phyloP scores from a whole-genome alignment of 805 yeast genomes.

The Starmerella sirachaensis region DNA sequence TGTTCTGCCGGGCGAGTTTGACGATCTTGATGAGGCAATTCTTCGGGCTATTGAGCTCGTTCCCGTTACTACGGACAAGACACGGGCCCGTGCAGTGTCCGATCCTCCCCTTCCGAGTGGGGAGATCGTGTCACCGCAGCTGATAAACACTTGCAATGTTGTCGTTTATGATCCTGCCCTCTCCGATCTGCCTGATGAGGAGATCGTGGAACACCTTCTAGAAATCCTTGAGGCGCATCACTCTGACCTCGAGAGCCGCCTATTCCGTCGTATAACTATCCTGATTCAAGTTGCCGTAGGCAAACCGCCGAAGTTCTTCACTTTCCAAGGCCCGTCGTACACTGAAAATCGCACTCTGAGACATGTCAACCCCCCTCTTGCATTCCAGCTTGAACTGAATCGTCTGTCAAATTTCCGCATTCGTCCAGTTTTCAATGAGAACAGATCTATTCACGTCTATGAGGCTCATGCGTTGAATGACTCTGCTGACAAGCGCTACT shows the following conservation, averaged over 20 bases:
- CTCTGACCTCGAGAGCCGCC: constrained; percentile 56
- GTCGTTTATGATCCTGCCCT: constrained; percentile 35
- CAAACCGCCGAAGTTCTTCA: constrained; percentile 85
- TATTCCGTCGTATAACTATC: constrained; percentile 86
- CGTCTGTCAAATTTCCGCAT: constrained; percentile 90
- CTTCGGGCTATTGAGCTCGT: constrained; percentile 61
- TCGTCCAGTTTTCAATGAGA: constrained; percentile 89
- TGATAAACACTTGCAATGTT: constrained; percentile 73
- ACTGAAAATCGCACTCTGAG: constrained; percentile 85
- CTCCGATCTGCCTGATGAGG: constrained; percentile 54
- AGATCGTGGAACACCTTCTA: constrained; percentile 48
- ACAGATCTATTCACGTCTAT: constrained; percentile 93
- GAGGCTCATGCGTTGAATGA: constrained; percentile 93
- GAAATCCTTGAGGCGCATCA: constrained; percentile 56
- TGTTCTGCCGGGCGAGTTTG: constrained; percentile 42
- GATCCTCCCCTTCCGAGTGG: constrained; percentile 24
- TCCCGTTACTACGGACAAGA: constrained; percentile 35
- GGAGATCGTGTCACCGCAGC: constrained; percentile 22
- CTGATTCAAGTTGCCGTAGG: constrained; percentile 77
- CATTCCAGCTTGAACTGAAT: constrained; percentile 91
- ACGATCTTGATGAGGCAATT: constrained; percentile 78
- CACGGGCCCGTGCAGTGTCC: constrained; percentile 33
- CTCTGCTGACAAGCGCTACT: constrained; percentile 85
- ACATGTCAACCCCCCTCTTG: constrained; percentile 96
- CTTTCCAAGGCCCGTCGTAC: constrained; percentile 82